Base-by-base conservation (phyloP, 768 basidiomycete species). In the Serendipita sp. region DNA sequence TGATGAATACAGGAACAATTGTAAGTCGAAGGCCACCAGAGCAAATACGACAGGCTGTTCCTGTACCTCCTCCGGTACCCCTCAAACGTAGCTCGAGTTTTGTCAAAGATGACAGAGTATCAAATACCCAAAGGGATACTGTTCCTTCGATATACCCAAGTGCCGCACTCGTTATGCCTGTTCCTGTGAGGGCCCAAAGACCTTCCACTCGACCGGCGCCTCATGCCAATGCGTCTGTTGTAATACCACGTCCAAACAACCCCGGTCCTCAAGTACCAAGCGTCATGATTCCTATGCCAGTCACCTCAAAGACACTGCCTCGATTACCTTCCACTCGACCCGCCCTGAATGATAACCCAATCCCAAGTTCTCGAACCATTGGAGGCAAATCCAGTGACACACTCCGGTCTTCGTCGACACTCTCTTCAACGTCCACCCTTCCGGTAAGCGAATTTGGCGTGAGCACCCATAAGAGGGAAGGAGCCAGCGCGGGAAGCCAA, bases 401-500 rank as follows among this genome's bases (percentile, higher is more conserved):
- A 4, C 24, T 58, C 9, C 17, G 17, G 9, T 58, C 53, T n/a
- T 4, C 4, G 17, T 26, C 24, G 22, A 5, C 53, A 11, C 11
- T n/a, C 17, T 26, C 24, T 31, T 58, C 53, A 22, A 31, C 24
- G 13, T 28, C 24, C 7, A 50, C 45, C 28, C 28, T 50, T 20
- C 45, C 45, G 22, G 53, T 58, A 11, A 58, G 30, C 53, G 53
- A 58, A 31, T 58, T 58, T 58, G 53, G 53, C 2, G 31, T 58
- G 20, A 33, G 53, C 11, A 2, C 17, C 22, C 53, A 58, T 2
- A 22, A 31, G 20, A 22, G 53, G 17, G 53, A 58, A 28, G 31
- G 22, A 4, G 53, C 53, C 2, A n/a, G 31, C 53, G 53, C 22
- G 11, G 53, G 31, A n/a, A 33, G 28, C 28, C 9, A 20, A 22